Evolutionary conservation across 345 rosid genomes (phyloP), one percentile per base, ranked within the genome.

Genomic region (Xanthoceras sorbifolium): DNA sequence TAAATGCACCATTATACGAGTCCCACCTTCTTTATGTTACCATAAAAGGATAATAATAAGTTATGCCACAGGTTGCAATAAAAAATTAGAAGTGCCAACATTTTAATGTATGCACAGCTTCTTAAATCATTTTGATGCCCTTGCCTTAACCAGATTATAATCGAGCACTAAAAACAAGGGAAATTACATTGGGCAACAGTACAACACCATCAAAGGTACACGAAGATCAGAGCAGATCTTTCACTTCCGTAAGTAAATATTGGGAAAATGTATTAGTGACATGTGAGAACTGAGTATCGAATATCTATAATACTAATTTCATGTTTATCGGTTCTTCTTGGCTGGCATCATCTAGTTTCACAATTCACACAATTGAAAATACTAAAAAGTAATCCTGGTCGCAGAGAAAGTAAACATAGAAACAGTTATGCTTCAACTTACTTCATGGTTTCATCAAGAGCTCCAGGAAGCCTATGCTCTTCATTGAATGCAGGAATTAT

Each of bases 401-500:
- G 50, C n/a, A 36, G 54, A 29, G 12, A 26, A 2, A 36, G 18
- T 8, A 72, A 38, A 72, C 26, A 38, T 38, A 50, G 74, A 77
- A 38, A 61, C 15, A 65, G 2, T 38, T 55, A 67, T 42, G 55
- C 12, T 65, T 42, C 1, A 77, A 87, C 93, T 76, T 86, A 96
- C 98, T 84, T 88, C 88, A 96, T 86, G 25, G 97, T 89, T 86
- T 95, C 99, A 77, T 87, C 90, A 64, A 95, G 94, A 44, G 97
- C 94, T 44, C 82, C 89, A 74, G 98, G 98, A 81, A 95, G 99
- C 73, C 99, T 90, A 73, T 84, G 86, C 84, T 93, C 98, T 81
- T 95, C 99, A 63, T 95, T 95, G 75, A 61, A 93, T 4, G 99
- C 99, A 14, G 99, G 99, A 82, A 95, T 84, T 68, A 95, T 87